Evolutionary conservation across 2,329 filamentous ascomycete genomes (phyloP), one percentile per base, ranked within the genome.

Genomic region (Fusarium falciforme): DNA sequence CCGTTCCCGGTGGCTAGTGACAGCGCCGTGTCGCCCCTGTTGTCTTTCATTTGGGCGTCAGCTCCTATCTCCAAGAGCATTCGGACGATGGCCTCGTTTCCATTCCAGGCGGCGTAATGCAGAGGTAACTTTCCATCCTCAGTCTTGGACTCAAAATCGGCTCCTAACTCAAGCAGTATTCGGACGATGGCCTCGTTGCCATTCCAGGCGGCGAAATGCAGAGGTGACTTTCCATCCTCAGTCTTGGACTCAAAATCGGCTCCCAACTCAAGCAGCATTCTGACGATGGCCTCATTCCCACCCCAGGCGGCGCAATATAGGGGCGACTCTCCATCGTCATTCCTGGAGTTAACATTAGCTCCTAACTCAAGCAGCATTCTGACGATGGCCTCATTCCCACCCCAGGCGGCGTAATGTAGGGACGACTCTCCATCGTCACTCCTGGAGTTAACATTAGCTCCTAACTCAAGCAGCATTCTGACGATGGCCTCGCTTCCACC

Each of bases 1-100:
- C 44, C 44, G 4, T 1, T 2, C 44, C 6, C 1, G 16, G 9
- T 11, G 22, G 22, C 44, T 3, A 49, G 9, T 49, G 14, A 49
- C 44, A 27, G 5, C 4, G 44, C 14, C 3, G 44, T 47, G 7
- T 11, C 0, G 14, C 14, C 42, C 0, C 0, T 2, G 5, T 9
- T 2, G 22, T 17, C 5, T 8, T 2, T 17, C 14, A 27, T 17
- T 47, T 49, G 22, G 44, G 11, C 22, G 22, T 49, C 22, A 16
- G 44, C 44, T 27, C 44, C 22, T 2, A 11, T n/a, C 16, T 27
- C 3, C 2, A 49, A 25, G 0, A 49, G 22, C 2, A 27, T 49
- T 4, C 22, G 27, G 9, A 27, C 22, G 14, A 6, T 6, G 22
- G 22, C 14, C 7, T 27, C 22, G 4, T 6, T 16, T 47, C 42